Percentiles rank a stretch among this genome's conserved stretches.
These are phyloP conservation scores for Aspergillus hortae DNA, from an alignment of 2,329 filamentous ascomycete species.

Conservation along the genomic window DNA sequence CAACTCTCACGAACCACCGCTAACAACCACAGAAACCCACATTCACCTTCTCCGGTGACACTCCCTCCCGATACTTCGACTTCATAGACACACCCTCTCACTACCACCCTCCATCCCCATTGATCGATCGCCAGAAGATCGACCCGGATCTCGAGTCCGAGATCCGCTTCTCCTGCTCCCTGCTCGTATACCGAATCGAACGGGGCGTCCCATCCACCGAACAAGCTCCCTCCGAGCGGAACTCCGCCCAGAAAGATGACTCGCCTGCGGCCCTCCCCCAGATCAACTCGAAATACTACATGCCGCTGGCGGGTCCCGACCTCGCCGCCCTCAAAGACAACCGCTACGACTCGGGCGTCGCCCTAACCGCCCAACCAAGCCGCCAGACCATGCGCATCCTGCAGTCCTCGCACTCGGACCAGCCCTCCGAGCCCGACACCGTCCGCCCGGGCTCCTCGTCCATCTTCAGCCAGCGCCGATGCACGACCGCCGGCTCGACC, in stretches of 20 bases:
- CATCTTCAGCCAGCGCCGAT: conserved; percentile 7
- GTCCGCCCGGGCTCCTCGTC: not conserved
- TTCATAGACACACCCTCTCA: conserved; percentile 33
- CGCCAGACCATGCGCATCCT: conserved; percentile 13
- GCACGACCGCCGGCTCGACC: conserved; percentile 9
- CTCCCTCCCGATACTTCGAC: conserved; percentile 26
- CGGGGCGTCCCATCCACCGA: conserved; percentile 13
- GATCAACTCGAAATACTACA: conserved; percentile 12
- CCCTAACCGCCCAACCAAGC: conserved; percentile 16
- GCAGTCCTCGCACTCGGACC: conserved; percentile 11
- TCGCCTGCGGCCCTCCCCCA: not conserved
- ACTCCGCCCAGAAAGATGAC: not conserved
- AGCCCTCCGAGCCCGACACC: conserved; percentile 5
- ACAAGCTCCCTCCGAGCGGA: not conserved
- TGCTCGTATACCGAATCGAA: conserved; percentile 28
- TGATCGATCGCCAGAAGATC: conserved; percentile 34
- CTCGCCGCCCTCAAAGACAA: conserved; percentile 9
- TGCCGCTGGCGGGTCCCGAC: conserved; percentile 5
- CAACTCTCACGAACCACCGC: not conserved
- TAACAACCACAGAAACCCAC: conserved; percentile 13
- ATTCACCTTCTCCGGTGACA: conserved; percentile 10
- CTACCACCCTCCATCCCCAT: conserved; percentile 27
- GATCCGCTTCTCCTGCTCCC: conserved; percentile 33
- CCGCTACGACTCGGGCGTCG: conserved; percentile 21
- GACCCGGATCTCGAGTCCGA: conserved; percentile 31